phyloP scores from a whole-genome alignment of 2,329 filamentous ascomycete genomes.

The Botrytis paeoniae region DNA sequence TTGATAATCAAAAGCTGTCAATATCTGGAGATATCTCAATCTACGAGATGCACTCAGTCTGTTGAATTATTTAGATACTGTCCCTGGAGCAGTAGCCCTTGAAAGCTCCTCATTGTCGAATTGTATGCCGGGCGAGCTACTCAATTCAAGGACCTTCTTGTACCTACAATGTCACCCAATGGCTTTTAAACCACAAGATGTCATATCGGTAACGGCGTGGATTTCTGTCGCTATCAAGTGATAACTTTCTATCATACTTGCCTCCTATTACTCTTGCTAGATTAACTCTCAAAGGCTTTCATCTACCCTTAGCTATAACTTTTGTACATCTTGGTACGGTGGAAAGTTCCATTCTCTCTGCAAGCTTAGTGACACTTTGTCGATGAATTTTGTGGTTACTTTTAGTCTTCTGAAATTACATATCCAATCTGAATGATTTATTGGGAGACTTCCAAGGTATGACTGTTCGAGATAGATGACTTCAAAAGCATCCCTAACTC shows the following conservation, averaged over 20 bases:
- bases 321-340: not conserved
- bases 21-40: not conserved
- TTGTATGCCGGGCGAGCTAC: not conserved
- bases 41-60: not conserved
- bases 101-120: not conserved
- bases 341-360: not conserved
- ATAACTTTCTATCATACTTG: too few relatives aligned
- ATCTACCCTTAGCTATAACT: not conserved
- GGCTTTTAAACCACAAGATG: too few relatives aligned
- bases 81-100: not conserved
- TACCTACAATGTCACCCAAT: not conserved
- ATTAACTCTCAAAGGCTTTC: too few relatives aligned
- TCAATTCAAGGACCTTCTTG: not conserved
- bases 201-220: not conserved
- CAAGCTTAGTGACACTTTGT: not conserved
- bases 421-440: not conserved
- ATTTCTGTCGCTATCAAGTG: not conserved
- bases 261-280: not conserved
- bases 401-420: not conserved
- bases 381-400: not conserved
- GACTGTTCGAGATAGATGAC: not conserved
- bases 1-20: not conserved
- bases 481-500: not conserved
- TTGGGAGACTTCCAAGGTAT: too few relatives aligned
- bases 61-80: not conserved